These are phyloP conservation scores for Pelargonium cotyledonis DNA, from an alignment of 441 rosid species.

Conservation along the genomic window DNA sequence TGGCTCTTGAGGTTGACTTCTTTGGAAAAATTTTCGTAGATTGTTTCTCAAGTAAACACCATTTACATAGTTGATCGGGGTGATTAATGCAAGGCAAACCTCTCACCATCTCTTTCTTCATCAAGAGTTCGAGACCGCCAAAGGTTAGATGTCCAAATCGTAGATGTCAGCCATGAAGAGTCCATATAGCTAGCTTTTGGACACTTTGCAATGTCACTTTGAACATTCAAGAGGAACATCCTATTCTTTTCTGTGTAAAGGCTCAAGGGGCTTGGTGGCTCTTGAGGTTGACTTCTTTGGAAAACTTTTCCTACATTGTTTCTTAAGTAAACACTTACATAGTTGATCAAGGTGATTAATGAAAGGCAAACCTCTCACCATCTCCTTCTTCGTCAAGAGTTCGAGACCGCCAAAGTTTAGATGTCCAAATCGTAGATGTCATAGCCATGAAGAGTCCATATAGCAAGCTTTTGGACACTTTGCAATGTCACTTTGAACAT, in stretches of 20 bases:
- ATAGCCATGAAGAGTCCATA: too few relatives aligned
- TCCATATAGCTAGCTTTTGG: too few relatives aligned
- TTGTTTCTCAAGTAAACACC: too few relatives aligned
- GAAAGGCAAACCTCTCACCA: not conserved
- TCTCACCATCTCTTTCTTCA: not conserved
- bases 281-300: too few relatives aligned
- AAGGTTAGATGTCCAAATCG: not conserved
- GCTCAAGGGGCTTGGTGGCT: too few relatives aligned
- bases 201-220: not conserved
- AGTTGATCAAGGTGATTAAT: not conserved
- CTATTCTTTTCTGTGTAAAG: too few relatives aligned
- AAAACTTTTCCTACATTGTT: too few relatives aligned
- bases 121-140: not conserved
- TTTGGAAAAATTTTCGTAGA: too few relatives aligned
- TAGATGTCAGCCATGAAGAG: not conserved
- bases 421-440: not conserved
- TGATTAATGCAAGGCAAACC: not conserved
- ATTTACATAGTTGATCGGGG: too few relatives aligned
- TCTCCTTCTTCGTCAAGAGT: not conserved
- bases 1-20: too few relatives aligned
- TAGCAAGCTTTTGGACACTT: not conserved
- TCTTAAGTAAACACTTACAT: too few relatives aligned
- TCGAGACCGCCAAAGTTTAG: not conserved
- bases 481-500: not conserved
- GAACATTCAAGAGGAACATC: not conserved